Base-by-base conservation (phyloP, 1,139 yeast species). In the Hemisphaericaspora xylanilytica region DNA sequence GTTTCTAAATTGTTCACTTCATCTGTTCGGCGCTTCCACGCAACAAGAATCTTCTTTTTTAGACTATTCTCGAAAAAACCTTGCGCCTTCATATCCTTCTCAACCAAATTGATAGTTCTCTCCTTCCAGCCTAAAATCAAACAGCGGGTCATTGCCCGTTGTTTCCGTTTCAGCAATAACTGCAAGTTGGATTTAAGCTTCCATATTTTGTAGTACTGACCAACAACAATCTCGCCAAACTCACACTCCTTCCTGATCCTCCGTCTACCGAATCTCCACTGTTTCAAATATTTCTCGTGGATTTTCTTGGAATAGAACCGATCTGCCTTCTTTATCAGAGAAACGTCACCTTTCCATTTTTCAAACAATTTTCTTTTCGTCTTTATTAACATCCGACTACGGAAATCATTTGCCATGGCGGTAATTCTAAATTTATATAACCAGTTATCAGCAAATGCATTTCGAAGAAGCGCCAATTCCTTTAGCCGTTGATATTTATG, bases 361-460 rank as follows among this genome's bases (percentile, higher is more conserved):
- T 24, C 12, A 17, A 35, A 17, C 2, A 29, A 8, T 3, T 24
- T 26, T n/a, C 15, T 5, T 25, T 29, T 15, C 18, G 25, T 6
- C 4, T 16, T 17, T 11, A 12, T 3, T 11, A 24, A 13, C 2
- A 14, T n/a, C 9, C n/a, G 9, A 5, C 13, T 17, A 4, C n/a
- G 20, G 8, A 35, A 10, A 8, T 11, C 24, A 3, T 36, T 35
- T 6, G 48, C 47, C 7, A 34, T 31, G 3, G 30, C 20, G 5
- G 30, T 35, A 15, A 54, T 33, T 14, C 38, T 37, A 2, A 41
- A 31, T 27, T 51, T 48, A 28, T 44, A 44, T 9, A 39, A 28
- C 60, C 60, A 54, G 13, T 41, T 37, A 3, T 48, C 43, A 14
- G 38, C 40, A 24, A 61, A 52, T 12, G 52, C 32, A 21, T 46